Evolutionary conservation across 2,329 filamentous ascomycete genomes (phyloP).

Genomic region (Nemania serpens): DNA sequence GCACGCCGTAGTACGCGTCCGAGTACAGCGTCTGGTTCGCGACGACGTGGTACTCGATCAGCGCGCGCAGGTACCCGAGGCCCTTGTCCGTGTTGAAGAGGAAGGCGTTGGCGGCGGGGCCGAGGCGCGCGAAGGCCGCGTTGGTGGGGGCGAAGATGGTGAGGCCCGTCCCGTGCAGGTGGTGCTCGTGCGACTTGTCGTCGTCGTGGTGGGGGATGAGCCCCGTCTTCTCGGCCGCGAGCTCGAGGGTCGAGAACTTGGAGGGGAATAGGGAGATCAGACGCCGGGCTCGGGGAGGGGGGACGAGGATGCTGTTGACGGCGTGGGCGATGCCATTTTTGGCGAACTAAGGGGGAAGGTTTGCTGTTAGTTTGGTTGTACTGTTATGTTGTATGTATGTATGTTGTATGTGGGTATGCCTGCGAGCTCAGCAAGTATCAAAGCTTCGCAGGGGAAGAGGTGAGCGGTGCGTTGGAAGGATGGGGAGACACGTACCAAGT

Average conservation of each 20-base stretch:
- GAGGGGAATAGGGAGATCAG: conserved; percentile 67
- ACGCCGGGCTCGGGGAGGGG: conserved; percentile 65
- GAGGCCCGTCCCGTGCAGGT: conserved; percentile 58
- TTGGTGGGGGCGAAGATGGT: conserved; percentile 86
- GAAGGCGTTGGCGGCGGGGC: conserved; percentile 76
- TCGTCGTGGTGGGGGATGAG: conserved; percentile 50
- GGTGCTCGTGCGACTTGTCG: conserved; percentile 40
- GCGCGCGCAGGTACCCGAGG: conserved; percentile 73
- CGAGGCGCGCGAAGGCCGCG: conserved; percentile 76
- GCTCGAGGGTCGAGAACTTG: conserved; percentile 77
- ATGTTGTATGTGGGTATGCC: neutral
- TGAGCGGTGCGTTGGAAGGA: neutral
- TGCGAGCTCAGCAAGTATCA: neutral
- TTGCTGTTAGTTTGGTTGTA: conserved; percentile 16
- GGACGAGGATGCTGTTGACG: conserved; percentile 74
- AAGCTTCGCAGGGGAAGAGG: neutral
- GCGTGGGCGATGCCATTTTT: conserved; percentile 84
- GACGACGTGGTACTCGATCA: conserved; percentile 51
- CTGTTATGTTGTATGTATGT: neutral
- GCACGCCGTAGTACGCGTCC: conserved; percentile 71
- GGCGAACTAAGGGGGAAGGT: conserved; percentile 55
- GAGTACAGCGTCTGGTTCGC: conserved; percentile 62
- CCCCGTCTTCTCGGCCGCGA: conserved; percentile 75
- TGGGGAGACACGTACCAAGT: conserved; percentile 63
- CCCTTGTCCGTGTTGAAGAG: conserved; percentile 78